Base-by-base conservation (phyloP, 495 filamentous ascomycete species). In the Pyrenula aspistea region DNA sequence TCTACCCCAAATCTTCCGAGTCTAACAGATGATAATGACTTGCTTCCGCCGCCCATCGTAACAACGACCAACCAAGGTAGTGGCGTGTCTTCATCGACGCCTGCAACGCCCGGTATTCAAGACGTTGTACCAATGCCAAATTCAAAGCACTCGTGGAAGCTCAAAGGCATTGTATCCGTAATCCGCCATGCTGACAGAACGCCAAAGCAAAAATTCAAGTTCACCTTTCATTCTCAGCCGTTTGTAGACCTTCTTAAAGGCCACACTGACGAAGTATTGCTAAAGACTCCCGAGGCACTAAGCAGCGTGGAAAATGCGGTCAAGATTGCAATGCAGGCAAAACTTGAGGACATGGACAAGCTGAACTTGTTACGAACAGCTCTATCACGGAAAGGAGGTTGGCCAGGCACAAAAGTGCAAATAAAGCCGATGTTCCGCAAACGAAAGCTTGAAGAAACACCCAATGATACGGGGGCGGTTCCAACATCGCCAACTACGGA, bases 351-450 rank as follows among this genome's bases (percentile, higher is more conserved):
- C 65, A 79, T 76, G 53, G 82, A 84, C 24, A 98, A 97, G 72
- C 83, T 98, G 12, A 86, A 81, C 59, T 67, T 89, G 47, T 77
- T 98, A 53, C 83, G 85, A 53, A 91, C 89, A 55, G 90, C 91
- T 12, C 74, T 98, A 12, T 83, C 88, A 42, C 91, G 89, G 67
- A 98, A 97, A 70, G 89, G 91, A 10, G 83, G 82, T 11, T 96
- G 90, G 88, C 82, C 89, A 10, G 93, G 93, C 0, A 98, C 93
- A 2, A 98, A 98, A 70, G 92, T 98, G 23, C 93, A 98, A 71
- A 96, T 98, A 63, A 98, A 98, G 71, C 93, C 93, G 1, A 91
- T 98, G 87, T 98, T 96, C 69, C 82, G 89, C 47, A 95, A 89
- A 68, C 75, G 83, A 53, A 86, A 84, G 66, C 75, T 77, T 11